Evolutionary conservation across 1,139 yeast genomes (phyloP).

Genomic region (Nakaseomyces delphensis): DNA sequence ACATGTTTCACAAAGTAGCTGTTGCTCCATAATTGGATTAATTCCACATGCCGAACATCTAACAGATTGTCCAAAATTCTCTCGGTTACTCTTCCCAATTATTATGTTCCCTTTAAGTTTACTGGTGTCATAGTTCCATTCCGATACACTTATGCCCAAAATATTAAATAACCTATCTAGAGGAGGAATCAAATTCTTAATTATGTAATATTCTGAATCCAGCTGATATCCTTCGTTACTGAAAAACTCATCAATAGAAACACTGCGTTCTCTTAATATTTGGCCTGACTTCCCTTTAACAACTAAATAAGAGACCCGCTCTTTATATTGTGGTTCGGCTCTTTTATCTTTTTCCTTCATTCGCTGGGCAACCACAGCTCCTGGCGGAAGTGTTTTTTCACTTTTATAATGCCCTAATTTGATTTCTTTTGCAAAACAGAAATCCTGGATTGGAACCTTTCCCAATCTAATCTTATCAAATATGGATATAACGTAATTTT

Average conservation of each 20-base stretch:
- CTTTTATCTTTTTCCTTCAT: constrained; percentile 57
- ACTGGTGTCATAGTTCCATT: constrained; percentile 77
- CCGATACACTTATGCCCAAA: constrained; percentile 67
- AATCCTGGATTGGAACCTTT: constrained; percentile 63
- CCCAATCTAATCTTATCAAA: constrained; percentile 57
- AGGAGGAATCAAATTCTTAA: constrained; percentile 80
- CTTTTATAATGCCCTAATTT: constrained; percentile 73
- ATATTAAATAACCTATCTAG: constrained; percentile 73
- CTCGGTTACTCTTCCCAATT: constrained; percentile 10
- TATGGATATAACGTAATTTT: constrained; percentile 52
- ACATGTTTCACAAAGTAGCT: constrained; percentile 33
- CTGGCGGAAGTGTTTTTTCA: constrained; percentile 72
- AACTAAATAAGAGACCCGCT: constrained; percentile 82
- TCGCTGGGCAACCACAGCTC: constrained; percentile 69
- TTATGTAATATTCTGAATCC: constrained; percentile 79
- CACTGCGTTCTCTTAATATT: constrained; percentile 67
- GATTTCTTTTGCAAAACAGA: constrained; percentile 88
- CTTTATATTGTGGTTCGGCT: constrained; percentile 78
- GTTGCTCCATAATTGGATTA: not conserved
- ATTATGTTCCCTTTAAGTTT: constrained; percentile 25
- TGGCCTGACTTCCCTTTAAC: constrained; percentile 56
- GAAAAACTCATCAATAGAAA: constrained; percentile 67
- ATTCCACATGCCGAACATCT: constrained; percentile 12
- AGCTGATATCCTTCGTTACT: constrained; percentile 40
- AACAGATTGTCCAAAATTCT: constrained; percentile 13